Percentiles rank a stretch among this genome's conserved stretches.
Conservation (phyloP, 2,329 filamentous ascomycete species). For the Diplodia mutila region DNA sequence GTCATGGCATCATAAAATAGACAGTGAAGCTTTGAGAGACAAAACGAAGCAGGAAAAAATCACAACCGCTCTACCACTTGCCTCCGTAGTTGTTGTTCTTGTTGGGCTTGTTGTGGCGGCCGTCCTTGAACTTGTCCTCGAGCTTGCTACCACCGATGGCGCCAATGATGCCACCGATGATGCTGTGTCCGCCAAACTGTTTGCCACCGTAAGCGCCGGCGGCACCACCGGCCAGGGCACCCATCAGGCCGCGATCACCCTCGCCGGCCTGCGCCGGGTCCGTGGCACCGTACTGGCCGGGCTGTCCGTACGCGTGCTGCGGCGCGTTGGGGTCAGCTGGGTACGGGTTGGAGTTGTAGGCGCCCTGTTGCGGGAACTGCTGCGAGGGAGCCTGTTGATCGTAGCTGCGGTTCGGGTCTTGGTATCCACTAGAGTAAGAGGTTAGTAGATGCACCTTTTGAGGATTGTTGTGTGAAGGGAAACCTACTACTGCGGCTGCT, state of each 20-base stretch:
- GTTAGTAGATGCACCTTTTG: not conserved
- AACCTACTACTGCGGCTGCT: slow-evolving; percentile 12
- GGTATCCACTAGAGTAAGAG: not conserved
- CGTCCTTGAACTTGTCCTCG: slow-evolving; percentile 58
- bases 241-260: slow-evolving; percentile 61
- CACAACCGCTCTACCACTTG: slow-evolving; percentile 2
- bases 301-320: slow-evolving; percentile 16
- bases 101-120: slow-evolving; percentile 29
- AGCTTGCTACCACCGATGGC: slow-evolving; percentile 60
- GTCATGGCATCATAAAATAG: too few relatives aligned
- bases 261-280: slow-evolving; percentile 49
- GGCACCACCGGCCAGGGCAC: slow-evolving; percentile 60
- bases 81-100: not conserved
- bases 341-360: slow-evolving; percentile 33
- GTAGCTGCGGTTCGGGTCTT: slow-evolving; percentile 14
- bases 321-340: slow-evolving; percentile 36
- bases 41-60: not conserved
- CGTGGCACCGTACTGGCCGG: slow-evolving; percentile 40
- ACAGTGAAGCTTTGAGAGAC: too few relatives aligned
- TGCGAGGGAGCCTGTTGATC: slow-evolving; percentile 24
- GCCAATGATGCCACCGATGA: slow-evolving; percentile 62
- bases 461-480: too few relatives aligned
- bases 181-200: slow-evolving; percentile 59
- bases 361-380: slow-evolving; percentile 37
- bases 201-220: slow-evolving; percentile 61